phyloP scores from a whole-genome alignment of 148 eudicot species.

The Nepenthes mirabilis region DNA sequence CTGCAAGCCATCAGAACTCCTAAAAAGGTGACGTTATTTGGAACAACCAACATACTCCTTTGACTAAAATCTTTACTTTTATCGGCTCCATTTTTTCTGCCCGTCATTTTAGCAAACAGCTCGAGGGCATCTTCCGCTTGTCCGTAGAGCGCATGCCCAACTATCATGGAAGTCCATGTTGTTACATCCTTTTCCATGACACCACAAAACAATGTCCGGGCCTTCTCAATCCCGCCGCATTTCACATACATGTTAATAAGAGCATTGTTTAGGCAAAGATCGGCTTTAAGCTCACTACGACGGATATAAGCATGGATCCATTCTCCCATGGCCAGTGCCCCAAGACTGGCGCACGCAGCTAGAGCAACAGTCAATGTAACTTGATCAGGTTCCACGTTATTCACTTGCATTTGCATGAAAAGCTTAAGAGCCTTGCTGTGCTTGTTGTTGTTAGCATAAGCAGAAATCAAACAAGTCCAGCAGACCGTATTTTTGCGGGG shows the following conservation, averaged over 20 bases:
- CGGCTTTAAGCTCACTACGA: slow-evolving; percentile 8
- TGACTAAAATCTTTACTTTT: not conserved
- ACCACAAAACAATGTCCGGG: slow-evolving; percentile 18
- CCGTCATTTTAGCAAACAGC: slow-evolving; percentile 27
- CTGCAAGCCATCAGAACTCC: slow-evolving; percentile 49
- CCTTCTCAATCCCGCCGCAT: slow-evolving; percentile 28
- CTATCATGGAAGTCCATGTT: slow-evolving; percentile 49
- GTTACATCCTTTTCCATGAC: slow-evolving; percentile 28
- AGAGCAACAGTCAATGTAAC: slow-evolving; percentile 27
- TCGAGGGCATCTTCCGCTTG: slow-evolving; percentile 25
- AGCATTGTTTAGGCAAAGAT: slow-evolving; percentile 20
- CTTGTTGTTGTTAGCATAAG: slow-evolving; percentile 19
- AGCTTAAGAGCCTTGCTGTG: slow-evolving; percentile 20
- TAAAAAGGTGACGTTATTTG: slow-evolving; percentile 34
- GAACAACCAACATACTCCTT: slow-evolving; percentile 6
- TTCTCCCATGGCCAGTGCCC: slow-evolving; percentile 30
- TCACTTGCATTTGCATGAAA: slow-evolving; percentile 25
- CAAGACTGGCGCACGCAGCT: slow-evolving; percentile 33
- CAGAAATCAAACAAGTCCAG: slow-evolving; percentile 33
- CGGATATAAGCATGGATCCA: slow-evolving; percentile 22
- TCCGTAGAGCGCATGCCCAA: slow-evolving; percentile 38
- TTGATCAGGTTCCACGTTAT: slow-evolving; percentile 26
- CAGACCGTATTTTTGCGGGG: slow-evolving; percentile 23
- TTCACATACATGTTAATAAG: slow-evolving; percentile 35
- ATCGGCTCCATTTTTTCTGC: not conserved